Evolutionary conservation across 2,329 filamentous ascomycete species (phyloP), one percentile per base, ranked within the genome.

Genomic region (Davidsoniella virescens): DNA sequence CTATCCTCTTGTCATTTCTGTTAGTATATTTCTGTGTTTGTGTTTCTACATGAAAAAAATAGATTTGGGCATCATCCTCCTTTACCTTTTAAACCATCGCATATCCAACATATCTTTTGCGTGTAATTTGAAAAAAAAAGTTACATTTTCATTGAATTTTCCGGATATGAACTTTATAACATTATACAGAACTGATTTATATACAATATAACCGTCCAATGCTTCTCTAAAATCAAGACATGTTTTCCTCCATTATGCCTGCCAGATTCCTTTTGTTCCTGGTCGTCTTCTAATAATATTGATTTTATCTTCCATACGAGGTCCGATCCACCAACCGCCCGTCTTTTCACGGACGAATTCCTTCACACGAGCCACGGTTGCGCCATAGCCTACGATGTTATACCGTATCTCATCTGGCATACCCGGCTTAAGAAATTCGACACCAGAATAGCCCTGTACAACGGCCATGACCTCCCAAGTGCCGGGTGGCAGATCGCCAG

Each of bases 311-410:
- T 67, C 67, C 74, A 81, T 78, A 55, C 69, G 67, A 20, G 77
- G 78, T 0, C 78, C 79, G 56, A 76, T 56, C 78, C 78, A 83
- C 73, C 76, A 80, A 0, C 79, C 78, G 2, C 76, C 70, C 0
- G 75, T 78, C 4, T 64, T 53, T 23, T 54, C 54, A 53, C 71
- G 69, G 5, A 75, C 67, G 2, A 54, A 44, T 4, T 67, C 61
- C 52, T 68, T 68, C 33, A 70, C 48, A 23, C 55, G 56, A 26
- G 60, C 63, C 14, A 75, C 59, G 0, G 60, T 44, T 33, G 61
- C 63, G 1, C 69, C 75, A 33, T 64, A 64, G 2, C 75, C 74
- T 1, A 76, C 62, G 2, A 72, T 58, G 14, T 54, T 60, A 50
- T 4, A 51, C 49, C 16, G 53, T 48, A 2, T 47, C n/a, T 51